A percentile compares a stretch with the other conserved stretches of the same genome.
Conservation (phyloP, 306 rosid genomes). For the Cucumis melo region DNA sequence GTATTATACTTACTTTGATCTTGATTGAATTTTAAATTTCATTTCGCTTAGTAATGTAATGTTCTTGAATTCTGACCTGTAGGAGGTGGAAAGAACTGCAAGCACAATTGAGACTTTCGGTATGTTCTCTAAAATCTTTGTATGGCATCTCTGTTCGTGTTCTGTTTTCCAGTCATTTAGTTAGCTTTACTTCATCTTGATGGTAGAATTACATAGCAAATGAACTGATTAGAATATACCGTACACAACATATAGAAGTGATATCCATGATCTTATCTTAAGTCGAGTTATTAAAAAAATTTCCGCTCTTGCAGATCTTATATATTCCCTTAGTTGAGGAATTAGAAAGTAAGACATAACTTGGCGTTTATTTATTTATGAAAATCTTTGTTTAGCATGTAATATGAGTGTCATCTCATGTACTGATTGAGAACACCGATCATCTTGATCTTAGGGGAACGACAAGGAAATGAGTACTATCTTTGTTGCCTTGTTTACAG, state of each 20-base stretch:
- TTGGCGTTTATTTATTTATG: background rate
- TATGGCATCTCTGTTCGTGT: background rate
- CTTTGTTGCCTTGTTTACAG: background rate
- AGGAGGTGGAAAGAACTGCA: slow-evolving; percentile 88
- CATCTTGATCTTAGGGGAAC: background rate
- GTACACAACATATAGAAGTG: background rate
- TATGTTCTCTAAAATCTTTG: slow-evolving; percentile 12
- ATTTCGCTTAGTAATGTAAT: slow-evolving; percentile 12
- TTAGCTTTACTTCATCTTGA: background rate
- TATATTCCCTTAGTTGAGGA: background rate
- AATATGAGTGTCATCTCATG: background rate
- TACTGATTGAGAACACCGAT: background rate
- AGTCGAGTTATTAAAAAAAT: background rate
- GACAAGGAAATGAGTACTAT: background rate
- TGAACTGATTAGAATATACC: background rate
- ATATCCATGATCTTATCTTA: background rate
- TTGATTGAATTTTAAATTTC: background rate
- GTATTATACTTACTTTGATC: background rate
- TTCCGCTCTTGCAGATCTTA: background rate
- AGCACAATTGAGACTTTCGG: slow-evolving; percentile 62
- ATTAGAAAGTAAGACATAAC: background rate
- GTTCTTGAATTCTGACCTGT: slow-evolving; percentile 5
- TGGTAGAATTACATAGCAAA: background rate
- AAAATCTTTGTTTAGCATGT: background rate
- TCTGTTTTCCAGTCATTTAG: background rate